phyloP scores from a whole-genome alignment of 1,284 basidiomycete species.

The Cryptococcus sp. region DNA sequence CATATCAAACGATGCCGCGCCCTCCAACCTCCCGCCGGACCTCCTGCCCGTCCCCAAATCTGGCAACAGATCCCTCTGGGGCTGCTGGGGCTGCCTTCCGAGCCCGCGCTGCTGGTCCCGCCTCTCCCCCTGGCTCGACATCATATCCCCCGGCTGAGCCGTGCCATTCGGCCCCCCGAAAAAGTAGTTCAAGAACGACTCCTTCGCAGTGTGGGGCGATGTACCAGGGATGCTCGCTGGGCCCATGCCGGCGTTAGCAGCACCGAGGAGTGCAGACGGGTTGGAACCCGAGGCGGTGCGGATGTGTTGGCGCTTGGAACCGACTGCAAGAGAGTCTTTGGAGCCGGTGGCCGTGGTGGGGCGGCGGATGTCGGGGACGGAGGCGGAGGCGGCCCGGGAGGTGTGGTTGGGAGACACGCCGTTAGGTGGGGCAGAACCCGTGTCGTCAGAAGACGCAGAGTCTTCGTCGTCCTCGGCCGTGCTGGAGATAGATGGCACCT shows the following conservation, averaged over 20 bases:
- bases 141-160: not conserved
- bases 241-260: conserved; percentile 50
- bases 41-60: conserved; percentile 44
- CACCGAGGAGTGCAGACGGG: conserved; percentile 13
- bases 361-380: conserved; percentile 64
- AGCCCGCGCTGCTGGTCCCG: not conserved
- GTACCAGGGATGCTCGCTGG: conserved; percentile 53
- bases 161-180: conserved; percentile 65
- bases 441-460: conserved; percentile 41
- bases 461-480: conserved; percentile 44
- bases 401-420: conserved; percentile 57
- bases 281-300: conserved; percentile 24
- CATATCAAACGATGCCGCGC: conserved; percentile 86
- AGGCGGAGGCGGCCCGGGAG: conserved; percentile 72
- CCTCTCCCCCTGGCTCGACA: not conserved
- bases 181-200: conserved; percentile 93
- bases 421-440: conserved; percentile 52
- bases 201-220: conserved; percentile 59
- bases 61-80: conserved; percentile 39
- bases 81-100: conserved; percentile 1
- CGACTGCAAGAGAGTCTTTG: not conserved
- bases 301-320: conserved; percentile 19
- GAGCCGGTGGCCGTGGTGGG: conserved; percentile 14
- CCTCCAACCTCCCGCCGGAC: conserved; percentile 56
- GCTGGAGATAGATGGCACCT: conserved; percentile 30